Base-by-base conservation (phyloP, 768 basidiomycete genomes). In the Leccinum aurantiacum region DNA sequence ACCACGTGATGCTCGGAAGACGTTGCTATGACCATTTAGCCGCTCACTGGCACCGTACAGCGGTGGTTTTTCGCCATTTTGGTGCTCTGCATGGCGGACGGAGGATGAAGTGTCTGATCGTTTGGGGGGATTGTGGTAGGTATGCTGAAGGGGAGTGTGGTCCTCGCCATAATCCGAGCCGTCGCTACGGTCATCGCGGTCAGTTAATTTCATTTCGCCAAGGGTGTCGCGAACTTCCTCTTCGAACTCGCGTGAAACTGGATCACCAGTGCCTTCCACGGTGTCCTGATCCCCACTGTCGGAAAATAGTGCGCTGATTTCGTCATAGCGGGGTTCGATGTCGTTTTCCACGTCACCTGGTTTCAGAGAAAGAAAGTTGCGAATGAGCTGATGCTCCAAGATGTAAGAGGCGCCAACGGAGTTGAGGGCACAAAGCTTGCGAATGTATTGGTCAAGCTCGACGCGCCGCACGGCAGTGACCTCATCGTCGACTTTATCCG, bases 391-490 rank as follows among this genome's bases (percentile, higher is more conserved):
- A 70, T 93, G 86, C 62, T 93, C 88, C 25, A 97, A 77, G 58
- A 99, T 85, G 70, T 95, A 89, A 48, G 86, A 86, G 14, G 86
- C 88, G 3, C 87, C 87, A 15, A 78, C 76, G 57, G 76, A 73
- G 67, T 83, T 86, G 37, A 99, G 79, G 31, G 81, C 82, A 71
- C 93, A 90, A 14, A 99, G 80, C 56, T 86, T 84, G 67, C 83
- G 83, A 38, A 98, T 81, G 74, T 99, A 99, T 31, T 90, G 88
- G 67, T 97, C 91, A 29, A 99, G 81, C 69, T 98, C 97, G 19
- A 78, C 80, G 61, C 89, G 83, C 56, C 97, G 80, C 35, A 85
- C 83, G 15, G 89, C 86, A 27, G 95, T 96, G 63, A 98, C 80
- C 44, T 82, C 80, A 63, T 93, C 89, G 75, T 95, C 88, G 35